Evolutionary conservation across 2,329 filamentous ascomycete species (phyloP), one percentile per base, ranked within the genome.

Genomic region (Zymoseptoria tritici): DNA sequence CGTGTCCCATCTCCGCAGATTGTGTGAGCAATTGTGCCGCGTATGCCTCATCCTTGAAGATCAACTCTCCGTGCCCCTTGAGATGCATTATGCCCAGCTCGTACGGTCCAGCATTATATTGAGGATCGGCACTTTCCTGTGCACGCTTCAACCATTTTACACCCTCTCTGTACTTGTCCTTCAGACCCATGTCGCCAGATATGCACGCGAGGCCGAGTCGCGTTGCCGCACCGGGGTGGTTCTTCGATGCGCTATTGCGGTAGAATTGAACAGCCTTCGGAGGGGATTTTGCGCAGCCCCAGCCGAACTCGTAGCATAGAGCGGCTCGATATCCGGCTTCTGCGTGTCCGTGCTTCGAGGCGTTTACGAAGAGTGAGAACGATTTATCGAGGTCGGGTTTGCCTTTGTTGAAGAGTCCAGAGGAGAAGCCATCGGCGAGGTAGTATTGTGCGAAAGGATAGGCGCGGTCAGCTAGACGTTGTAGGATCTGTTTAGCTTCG

Each of bases 371-470:
- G 29, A 97, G 84, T 8, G 91, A 89, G 71, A 97, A 97, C 0
- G 94, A 92, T 49, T 89, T 87, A 71, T 92, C 90, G 72, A 95
- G 88, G 72, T 99, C 94, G 69, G 91, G 86, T 72, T 93, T 95
- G 62, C 91, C 90, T 75, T 97, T 97, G 77, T 86, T 96, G 76
- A 99, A 97, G 22, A 99, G 80, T 0, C 94, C 94, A 5, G 93
- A 97, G 2, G 91, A 90, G 72, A 90, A 96, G 1, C 94, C 94
- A 72, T 99, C 94, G 20, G 86, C 94, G 11, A 99, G 85, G 73
- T 97, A 97, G 77, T 99, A 99, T 74, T 99, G 94, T 3, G 94
- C 94, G 74, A 97, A 97, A 0, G 94, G 94, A 73, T 97, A 97
- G 52, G 91, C 91, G 60, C 86, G 87, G 75, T 92, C 93, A 19